phyloP scores from a whole-genome alignment of 805 yeast genomes.

The Starmerella bombicola region DNA sequence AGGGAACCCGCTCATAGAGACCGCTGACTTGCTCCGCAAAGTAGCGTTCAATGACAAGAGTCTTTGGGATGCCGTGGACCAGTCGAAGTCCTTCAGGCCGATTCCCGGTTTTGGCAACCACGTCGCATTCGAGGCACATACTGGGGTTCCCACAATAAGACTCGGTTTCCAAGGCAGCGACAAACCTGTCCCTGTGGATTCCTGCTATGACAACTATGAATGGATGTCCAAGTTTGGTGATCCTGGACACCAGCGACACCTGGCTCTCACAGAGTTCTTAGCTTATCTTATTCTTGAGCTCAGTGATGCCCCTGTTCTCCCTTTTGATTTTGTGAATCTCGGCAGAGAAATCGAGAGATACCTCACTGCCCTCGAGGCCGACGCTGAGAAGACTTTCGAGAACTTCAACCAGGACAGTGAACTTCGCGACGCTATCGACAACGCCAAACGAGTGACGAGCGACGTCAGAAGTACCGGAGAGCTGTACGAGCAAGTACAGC shows the following conservation, averaged over 20 bases:
- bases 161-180: slow-evolving; percentile 36
- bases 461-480: slow-evolving; percentile 36
- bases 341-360: slow-evolving; percentile 36
- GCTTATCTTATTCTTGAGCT: slow-evolving; percentile 43
- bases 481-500: slow-evolving; percentile 43
- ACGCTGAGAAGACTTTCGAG: slow-evolving; percentile 33
- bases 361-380: slow-evolving; percentile 21
- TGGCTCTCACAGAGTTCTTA: slow-evolving; percentile 43
- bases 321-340: slow-evolving; percentile 44
- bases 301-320: slow-evolving; percentile 67
- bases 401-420: slow-evolving; percentile 26
- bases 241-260: slow-evolving; percentile 43
- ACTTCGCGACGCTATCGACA: not conserved
- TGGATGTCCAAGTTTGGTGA: slow-evolving; percentile 43
- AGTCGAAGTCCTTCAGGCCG: slow-evolving; percentile 7
- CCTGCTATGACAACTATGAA: slow-evolving; percentile 55
- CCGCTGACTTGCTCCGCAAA: slow-evolving; percentile 38
- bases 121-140: slow-evolving; percentile 49
- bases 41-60: slow-evolving; percentile 25
- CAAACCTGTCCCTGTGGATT: slow-evolving; percentile 36
- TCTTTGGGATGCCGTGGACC: slow-evolving; percentile 10
- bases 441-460: slow-evolving; percentile 24
- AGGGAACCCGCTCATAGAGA: slow-evolving; percentile 45
- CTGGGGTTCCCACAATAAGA: slow-evolving; percentile 61
- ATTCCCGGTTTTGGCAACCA: slow-evolving; percentile 40